These are phyloP conservation scores for Hymenoscyphus occultus DNA, from an alignment of 2,329 filamentous ascomycete species.

Conservation along the genomic window DNA sequence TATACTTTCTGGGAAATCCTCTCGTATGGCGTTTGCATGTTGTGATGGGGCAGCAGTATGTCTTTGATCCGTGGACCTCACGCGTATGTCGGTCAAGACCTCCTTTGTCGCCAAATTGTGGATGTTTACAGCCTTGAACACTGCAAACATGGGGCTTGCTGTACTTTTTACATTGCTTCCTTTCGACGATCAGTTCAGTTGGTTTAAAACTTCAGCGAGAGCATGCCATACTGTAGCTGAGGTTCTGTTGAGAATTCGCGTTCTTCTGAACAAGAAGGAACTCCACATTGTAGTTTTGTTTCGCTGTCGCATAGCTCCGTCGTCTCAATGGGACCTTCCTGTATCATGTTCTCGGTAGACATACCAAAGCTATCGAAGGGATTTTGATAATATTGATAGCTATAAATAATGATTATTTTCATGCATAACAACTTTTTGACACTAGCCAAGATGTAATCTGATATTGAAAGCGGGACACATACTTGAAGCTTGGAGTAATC, in stretches of 20 bases:
- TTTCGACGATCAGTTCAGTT: background rate
- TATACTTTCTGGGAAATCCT: conserved; percentile 20
- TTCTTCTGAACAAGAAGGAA: background rate
- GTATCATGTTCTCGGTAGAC: background rate
- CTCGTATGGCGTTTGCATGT: conserved; percentile 21
- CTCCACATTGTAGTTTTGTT: background rate
- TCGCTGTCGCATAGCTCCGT: background rate
- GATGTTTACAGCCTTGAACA: conserved; percentile 9
- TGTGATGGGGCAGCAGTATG: conserved; percentile 16
- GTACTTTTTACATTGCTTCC: background rate
- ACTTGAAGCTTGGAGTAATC: background rate
- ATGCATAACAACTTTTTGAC: background rate
- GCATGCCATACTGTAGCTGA: background rate
- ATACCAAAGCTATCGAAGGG: background rate
- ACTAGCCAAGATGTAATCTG: background rate
- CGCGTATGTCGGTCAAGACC: conserved; percentile 21
- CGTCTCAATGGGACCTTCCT: background rate
- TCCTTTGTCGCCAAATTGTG: conserved; percentile 18
- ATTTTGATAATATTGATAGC: background rate
- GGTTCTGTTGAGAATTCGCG: background rate
- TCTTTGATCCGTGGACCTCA: conserved; percentile 21
- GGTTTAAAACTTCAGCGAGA: background rate
- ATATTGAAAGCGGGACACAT: background rate
- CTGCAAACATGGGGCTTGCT: conserved; percentile 11
- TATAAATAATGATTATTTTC: background rate